Evolutionary conservation across 1,139 yeast genomes (phyloP).

Genomic region (Arxiozyma slooffiae): DNA sequence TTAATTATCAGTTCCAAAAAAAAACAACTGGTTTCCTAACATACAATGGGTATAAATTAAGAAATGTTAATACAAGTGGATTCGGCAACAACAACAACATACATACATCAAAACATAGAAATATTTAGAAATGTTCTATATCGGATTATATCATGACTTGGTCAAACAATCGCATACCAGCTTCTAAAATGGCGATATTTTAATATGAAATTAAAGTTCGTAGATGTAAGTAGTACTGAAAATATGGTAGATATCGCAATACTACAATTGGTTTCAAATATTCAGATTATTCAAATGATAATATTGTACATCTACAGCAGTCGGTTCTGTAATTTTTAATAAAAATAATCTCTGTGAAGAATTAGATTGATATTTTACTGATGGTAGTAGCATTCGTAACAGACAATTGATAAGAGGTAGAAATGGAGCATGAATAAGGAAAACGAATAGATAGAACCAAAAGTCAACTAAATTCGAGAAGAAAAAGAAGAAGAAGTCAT

Average conservation of each 20-base stretch:
- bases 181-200: constrained; percentile 40
- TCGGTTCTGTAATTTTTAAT: neutral
- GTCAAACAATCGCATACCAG: constrained; percentile 37
- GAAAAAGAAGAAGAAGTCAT: neutral
- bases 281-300: constrained; percentile 12
- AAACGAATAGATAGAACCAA: neutral
- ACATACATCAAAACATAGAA: too few relatives aligned
- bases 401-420: neutral
- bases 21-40: neutral
- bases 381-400: neutral
- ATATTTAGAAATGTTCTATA: constrained; percentile 9
- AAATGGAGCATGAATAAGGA: neutral
- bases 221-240: constrained; percentile 30
- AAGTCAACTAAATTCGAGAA: neutral
- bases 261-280: constrained; percentile 36
- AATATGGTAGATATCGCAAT: constrained; percentile 34
- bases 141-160: constrained; percentile 34
- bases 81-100: constrained; percentile 12
- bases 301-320: neutral
- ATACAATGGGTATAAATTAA: constrained; percentile 15
- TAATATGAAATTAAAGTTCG: constrained; percentile 47
- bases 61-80: constrained; percentile 4
- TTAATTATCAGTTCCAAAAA: neutral
- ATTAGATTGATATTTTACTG: neutral
- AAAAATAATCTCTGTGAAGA: neutral